Conservation (phyloP, 441 rosid species). For the Gossypium gossypioides region DNA sequence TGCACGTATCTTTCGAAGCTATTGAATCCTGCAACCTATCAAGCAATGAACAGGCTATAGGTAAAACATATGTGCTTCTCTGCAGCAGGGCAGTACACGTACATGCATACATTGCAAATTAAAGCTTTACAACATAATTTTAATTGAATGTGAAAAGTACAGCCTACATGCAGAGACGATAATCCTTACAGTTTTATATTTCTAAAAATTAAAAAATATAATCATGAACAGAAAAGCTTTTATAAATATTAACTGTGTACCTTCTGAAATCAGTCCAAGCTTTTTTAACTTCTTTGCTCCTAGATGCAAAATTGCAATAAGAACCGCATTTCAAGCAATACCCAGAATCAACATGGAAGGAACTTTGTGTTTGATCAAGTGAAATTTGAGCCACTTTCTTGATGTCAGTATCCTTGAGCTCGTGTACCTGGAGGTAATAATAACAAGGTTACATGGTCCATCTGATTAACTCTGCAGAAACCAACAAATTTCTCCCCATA, state of each 20-base stretch:
- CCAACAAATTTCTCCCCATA: not conserved
- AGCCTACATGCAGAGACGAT: not conserved
- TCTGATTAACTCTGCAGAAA: not conserved
- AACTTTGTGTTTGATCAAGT: slow-evolving; percentile 16
- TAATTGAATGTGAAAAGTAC: not conserved
- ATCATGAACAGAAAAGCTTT: not conserved
- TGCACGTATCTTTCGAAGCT: slow-evolving; percentile 26
- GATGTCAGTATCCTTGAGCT: slow-evolving; percentile 21
- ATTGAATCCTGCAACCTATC: slow-evolving; percentile 52
- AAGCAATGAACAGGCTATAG: slow-evolving; percentile 10
- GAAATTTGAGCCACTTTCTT: slow-evolving; percentile 28
- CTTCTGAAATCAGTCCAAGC: slow-evolving; percentile 51
- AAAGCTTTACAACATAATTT: not conserved
- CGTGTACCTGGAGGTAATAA: slow-evolving; percentile 26
- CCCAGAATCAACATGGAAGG: slow-evolving; percentile 30
- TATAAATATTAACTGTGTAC: slow-evolving; percentile 20
- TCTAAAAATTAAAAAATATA: not conserved
- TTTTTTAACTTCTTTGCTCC: slow-evolving; percentile 29
- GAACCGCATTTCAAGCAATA: slow-evolving; percentile 60
- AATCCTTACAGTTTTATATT: not conserved
- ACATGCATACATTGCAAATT: not conserved
- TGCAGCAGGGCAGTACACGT: not conserved
- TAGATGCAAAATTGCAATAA: slow-evolving; percentile 33
- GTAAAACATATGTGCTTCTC: not conserved
- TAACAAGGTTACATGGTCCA: not conserved